Conservation (phyloP, 2,329 filamentous ascomycete species). For the Colletotrichum ledebouriae region DNA sequence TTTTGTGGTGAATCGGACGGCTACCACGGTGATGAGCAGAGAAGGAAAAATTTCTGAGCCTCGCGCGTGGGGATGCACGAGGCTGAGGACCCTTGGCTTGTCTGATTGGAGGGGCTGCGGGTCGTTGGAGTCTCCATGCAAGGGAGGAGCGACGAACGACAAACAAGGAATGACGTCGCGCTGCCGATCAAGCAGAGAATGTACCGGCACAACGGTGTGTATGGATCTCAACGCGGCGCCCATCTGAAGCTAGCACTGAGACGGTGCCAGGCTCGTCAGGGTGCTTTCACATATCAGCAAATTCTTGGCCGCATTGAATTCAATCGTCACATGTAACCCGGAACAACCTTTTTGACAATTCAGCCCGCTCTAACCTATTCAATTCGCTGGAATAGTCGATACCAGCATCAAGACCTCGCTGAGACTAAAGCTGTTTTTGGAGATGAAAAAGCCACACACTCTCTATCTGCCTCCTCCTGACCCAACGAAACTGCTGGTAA, state of each 20-base stretch:
- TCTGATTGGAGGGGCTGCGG: constrained; percentile 35
- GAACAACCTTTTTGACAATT: not conserved
- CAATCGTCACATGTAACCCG: constrained; percentile 20
- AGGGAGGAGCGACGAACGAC: constrained; percentile 7
- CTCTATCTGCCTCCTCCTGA: constrained; percentile 32
- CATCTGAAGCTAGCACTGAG: constrained; percentile 20
- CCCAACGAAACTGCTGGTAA: constrained; percentile 33
- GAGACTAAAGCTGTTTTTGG: constrained; percentile 37
- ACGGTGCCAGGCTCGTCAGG: too few relatives aligned
- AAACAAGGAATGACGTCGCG: constrained; percentile 31
- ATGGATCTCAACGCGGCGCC: not conserved
- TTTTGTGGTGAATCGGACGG: not conserved
- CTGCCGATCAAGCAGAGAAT: not conserved
- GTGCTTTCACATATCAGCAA: not conserved
- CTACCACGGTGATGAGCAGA: not conserved
- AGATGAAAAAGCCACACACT: constrained; percentile 29
- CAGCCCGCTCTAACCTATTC: constrained; percentile 37
- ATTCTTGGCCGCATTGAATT: constrained; percentile 7
- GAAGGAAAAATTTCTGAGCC: constrained; percentile 29
- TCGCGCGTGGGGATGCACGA: constrained; percentile 18
- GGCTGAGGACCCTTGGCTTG: constrained; percentile 33
- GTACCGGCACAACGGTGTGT: constrained; percentile 15
- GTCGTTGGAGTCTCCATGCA: constrained; percentile 6
- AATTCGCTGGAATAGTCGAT: constrained; percentile 41
- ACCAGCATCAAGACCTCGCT: constrained; percentile 40